Evolutionary conservation across 805 yeast species (phyloP).

Genomic region (Teunomyces barrocoloradensis): DNA sequence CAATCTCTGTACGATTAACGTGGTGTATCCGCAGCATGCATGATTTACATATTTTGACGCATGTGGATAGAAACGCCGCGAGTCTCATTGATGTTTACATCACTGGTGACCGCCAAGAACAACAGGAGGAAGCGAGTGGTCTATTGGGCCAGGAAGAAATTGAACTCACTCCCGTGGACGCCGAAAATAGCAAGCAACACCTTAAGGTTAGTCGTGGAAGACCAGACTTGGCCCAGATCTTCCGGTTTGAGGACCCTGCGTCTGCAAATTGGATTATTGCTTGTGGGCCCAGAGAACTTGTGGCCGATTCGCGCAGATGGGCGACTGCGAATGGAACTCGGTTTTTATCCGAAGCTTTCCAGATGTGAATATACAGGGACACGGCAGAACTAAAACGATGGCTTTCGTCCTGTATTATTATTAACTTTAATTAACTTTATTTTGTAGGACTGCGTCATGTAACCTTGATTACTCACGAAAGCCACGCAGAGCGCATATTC

Average conservation of each 20-base stretch:
- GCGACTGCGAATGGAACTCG: slow-evolving; percentile 35
- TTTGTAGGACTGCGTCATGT: not conserved
- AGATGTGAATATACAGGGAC: slow-evolving; percentile 17
- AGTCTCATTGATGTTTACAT: slow-evolving; percentile 8
- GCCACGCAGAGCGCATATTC: not conserved
- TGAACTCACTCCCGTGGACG: slow-evolving; percentile 14
- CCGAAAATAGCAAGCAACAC: slow-evolving; percentile 6
- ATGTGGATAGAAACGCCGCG: slow-evolving; percentile 17
- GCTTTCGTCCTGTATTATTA: too few species aligned
- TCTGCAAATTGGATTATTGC: slow-evolving; percentile 51
- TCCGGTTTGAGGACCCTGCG: slow-evolving; percentile 27
- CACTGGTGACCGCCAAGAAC: slow-evolving; percentile 6
- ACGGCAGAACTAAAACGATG: not conserved
- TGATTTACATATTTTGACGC: slow-evolving; percentile 48
- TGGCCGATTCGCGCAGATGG: slow-evolving; percentile 38
- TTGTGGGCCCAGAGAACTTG: slow-evolving; percentile 55
- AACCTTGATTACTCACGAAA: not conserved
- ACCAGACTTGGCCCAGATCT: slow-evolving; percentile 39
- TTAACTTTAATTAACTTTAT: not conserved
- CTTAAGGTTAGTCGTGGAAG: slow-evolving; percentile 31
- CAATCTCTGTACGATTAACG: slow-evolving; percentile 34
- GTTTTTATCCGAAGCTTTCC: slow-evolving; percentile 45
- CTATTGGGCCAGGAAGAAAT: slow-evolving; percentile 18
- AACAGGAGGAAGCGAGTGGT: slow-evolving; percentile 17
- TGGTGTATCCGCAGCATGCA: slow-evolving; percentile 53